Base-by-base conservation (phyloP, 2,329 filamentous ascomycete genomes). In the Phyllosticta citribraziliensis region DNA sequence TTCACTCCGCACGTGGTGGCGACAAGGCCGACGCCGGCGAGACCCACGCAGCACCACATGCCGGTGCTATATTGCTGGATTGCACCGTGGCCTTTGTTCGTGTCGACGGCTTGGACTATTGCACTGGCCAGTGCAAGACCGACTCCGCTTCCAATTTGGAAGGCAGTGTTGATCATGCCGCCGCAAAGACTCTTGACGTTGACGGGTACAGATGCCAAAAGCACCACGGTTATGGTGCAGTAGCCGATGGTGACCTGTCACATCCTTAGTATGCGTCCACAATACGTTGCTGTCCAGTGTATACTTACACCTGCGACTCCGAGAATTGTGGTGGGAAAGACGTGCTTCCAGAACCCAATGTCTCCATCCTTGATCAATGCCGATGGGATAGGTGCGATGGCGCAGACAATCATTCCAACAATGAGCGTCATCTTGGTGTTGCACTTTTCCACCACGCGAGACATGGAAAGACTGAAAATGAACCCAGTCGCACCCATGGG, bases 101-200 rank as follows among this genome's bases (percentile, higher is more conserved):
- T 71, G 58, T 76, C 74, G 2, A 75, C 73, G 2, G 70, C 72
- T 58, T 76, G 66, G 1, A 74, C 73, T 2, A 74, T 70, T 4
- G 75, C 72, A 27, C 73, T 68, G 3, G 73, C 71, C 25, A 76
- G 69, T n/a, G 75, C 75, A 20, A 76, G 66, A 1, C 73, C 72
- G 0, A 77, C 73, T 1, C 74, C 74, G 22, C 70, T 73, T 9
- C 75, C 75, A 22, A 77, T 75, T 66, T 77, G 75, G 62, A 76
- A 77, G 4, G 75, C 74, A 4, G 75, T 77, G 58, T 77, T 77
- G 47, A 77, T 72, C 73, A 76, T 75, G 19, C 74, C 74, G 22
- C 74, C 74, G 60, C 72, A 75, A 2, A 76, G 63, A 50, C 71
- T 74, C 65, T 77, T 76, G 11, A 75, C 74, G 27, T 75, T 72